Conservation (phyloP, 768 basidiomycete species). For the Leccinum longicurvipes region DNA sequence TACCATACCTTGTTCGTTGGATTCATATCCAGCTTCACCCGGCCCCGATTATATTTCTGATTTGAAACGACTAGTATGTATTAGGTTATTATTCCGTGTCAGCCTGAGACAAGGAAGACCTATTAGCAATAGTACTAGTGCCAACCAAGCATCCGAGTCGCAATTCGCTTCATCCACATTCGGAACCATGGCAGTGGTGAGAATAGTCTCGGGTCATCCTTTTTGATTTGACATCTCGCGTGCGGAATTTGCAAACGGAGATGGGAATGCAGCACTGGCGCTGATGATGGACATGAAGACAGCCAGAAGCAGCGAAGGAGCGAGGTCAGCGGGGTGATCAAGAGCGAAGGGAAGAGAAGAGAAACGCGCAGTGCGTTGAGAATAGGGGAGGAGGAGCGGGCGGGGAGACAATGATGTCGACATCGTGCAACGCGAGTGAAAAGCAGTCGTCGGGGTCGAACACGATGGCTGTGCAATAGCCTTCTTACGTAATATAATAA, state of each 20-base stretch:
- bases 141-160: too few species aligned
- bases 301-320: conserved; percentile 66
- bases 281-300: conserved; percentile 62
- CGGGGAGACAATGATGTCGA: conserved; percentile 10
- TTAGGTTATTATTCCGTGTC: too few species aligned
- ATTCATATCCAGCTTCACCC: too few species aligned
- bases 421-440: conserved; percentile 12
- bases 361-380: conserved; percentile 52
- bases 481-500: background rate
- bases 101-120: too few species aligned
- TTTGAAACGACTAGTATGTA: too few species aligned
- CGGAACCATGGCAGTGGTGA: too few species aligned
- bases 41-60: too few species aligned
- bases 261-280: conserved; percentile 54
- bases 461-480: conserved; percentile 7
- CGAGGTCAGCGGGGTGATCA: conserved; percentile 57
- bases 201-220: too few species aligned
- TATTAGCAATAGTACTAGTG: too few species aligned
- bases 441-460: background rate
- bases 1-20: too few species aligned
- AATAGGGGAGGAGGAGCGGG: conserved; percentile 15
- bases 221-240: conserved; percentile 42
- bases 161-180: too few species aligned
- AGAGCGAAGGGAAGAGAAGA: conserved; percentile 46
- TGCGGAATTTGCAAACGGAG: conserved; percentile 36